Base-by-base conservation (phyloP, 2,329 filamentous ascomycete species). In the Fusarium haematococcum region DNA sequence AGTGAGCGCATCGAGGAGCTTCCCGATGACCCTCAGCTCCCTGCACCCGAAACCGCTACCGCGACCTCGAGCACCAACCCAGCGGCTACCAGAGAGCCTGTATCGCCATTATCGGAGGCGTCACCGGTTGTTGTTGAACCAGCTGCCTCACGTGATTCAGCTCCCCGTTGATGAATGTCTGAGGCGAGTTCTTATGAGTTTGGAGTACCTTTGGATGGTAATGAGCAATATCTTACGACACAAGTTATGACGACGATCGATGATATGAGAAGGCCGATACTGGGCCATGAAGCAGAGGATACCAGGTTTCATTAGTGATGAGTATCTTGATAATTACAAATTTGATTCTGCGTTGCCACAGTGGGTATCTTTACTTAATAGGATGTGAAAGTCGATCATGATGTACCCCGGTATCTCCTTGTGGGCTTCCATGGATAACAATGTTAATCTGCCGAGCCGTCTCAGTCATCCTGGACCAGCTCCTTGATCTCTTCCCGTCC, bases 401-500 rank as follows among this genome's bases (percentile, higher is more conserved):
- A 39, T 52, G 23, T 27, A 14, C 27, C 63, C 39, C 54, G 54
- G 39, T 64, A 25, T 33, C 57, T 59, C 32, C 43, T 39, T 45
- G 27, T 33, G 2, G 14, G 27, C 32, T 60, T 56, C 16, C 32
- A 30, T 48, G 20, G 20, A 62, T 20, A 43, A 30, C 30, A 25
- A 23, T 18, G 33, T 48, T 58, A 50, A 43, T 65, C 11, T 20
- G 69, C 32, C 18, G n/a, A 16, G 33, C 25, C 23, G 16, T 59
- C 75, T 70, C 78, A 90, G 78, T 92, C 89, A 75, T 92, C 90
- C 80, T 92, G 90, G 5, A 92, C 89, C 76, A 92, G 80, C 81
- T 92, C 90, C 80, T 91, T 92, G 66, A 92, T 92, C 80, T 91
- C 89, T 75, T 88, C 89, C 67, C 84, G 84, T 18, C 83, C 86